Conservation (phyloP, 345 rosid species). For the Boechera retrofracta region DNA sequence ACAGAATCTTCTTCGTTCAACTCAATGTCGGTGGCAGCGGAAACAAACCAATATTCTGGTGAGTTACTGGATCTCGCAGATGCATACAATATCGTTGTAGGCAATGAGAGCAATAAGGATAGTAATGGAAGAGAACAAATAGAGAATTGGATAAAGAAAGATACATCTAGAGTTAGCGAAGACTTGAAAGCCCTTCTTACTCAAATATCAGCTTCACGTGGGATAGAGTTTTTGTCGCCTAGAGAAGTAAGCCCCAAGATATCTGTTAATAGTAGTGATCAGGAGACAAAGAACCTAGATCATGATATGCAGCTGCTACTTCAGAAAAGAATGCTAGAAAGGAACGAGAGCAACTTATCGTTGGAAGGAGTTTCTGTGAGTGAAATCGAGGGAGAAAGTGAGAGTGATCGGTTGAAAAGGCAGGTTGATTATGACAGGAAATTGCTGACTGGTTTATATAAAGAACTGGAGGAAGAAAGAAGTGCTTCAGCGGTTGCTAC, state of each 20-base stretch:
- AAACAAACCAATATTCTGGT: conserved; percentile 50
- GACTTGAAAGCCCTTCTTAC: conserved; percentile 73
- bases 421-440: conserved; percentile 84
- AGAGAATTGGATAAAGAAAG: conserved; percentile 73
- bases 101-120: conserved; percentile 62
- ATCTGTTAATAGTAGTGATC: conserved; percentile 48
- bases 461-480: conserved; percentile 96
- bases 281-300: conserved; percentile 53
- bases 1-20: conserved; percentile 44
- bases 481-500: conserved; percentile 83
- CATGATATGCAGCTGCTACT: conserved; percentile 64
- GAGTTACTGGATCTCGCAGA: conserved; percentile 72
- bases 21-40: conserved; percentile 46
- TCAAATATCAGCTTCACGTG: conserved; percentile 76
- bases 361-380: conserved; percentile 74
- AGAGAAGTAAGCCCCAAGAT: conserved; percentile 68
- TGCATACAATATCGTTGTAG: conserved; percentile 78
- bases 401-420: conserved; percentile 74
- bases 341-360: conserved; percentile 87
- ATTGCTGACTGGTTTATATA: conserved; percentile 59
- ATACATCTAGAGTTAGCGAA: conserved; percentile 72
- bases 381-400: conserved; percentile 93
- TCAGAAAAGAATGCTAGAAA: conserved; percentile 74
- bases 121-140: conserved; percentile 53
- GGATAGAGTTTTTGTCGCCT: conserved; percentile 56